Conservation (phyloP, 768 basidiomycete genomes). For the Boletus barrowsii region DNA sequence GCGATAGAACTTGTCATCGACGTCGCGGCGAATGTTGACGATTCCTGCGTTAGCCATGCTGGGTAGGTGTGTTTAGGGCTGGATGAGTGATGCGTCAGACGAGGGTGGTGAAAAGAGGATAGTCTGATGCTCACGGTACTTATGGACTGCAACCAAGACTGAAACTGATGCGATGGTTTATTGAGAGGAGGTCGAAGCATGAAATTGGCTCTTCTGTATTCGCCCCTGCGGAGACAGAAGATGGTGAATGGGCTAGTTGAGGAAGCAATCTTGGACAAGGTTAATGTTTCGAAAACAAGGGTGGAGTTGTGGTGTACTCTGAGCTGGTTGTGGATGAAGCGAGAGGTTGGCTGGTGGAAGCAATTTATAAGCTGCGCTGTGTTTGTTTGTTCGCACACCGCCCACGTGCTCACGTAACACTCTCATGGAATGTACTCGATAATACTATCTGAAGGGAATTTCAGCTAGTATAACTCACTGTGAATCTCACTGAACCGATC, state of each 20-base stretch:
- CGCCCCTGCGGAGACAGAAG: conserved; percentile 33
- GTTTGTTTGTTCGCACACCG: conserved; percentile 25
- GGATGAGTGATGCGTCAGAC: neutral
- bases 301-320: no score
- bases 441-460: no score
- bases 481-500: no score
- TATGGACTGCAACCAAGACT: conserved; percentile 48
- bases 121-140: conserved; percentile 44
- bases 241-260: conserved; percentile 14
- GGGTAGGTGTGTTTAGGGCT: conserved; percentile 61
- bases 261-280: conserved; percentile 26
- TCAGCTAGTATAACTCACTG: no score
- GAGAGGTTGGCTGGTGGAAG: conserved; percentile 3
- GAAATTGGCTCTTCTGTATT: conserved; percentile 48
- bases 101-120: neutral
- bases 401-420: neutral
- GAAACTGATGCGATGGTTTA: conserved; percentile 65
- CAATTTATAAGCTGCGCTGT: conserved; percentile 22
- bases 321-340: neutral
- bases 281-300: neutral
- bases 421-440: no score
- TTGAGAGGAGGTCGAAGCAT: conserved; percentile 88
- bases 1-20: conserved; percentile 95
- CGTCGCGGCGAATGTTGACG: conserved; percentile 93
- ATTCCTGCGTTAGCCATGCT: conserved; percentile 79